Evolutionary conservation across 2,329 filamentous ascomycete genomes (phyloP), one percentile per base, ranked within the genome.

Genomic region (Aurifilum marmelostoma): DNA sequence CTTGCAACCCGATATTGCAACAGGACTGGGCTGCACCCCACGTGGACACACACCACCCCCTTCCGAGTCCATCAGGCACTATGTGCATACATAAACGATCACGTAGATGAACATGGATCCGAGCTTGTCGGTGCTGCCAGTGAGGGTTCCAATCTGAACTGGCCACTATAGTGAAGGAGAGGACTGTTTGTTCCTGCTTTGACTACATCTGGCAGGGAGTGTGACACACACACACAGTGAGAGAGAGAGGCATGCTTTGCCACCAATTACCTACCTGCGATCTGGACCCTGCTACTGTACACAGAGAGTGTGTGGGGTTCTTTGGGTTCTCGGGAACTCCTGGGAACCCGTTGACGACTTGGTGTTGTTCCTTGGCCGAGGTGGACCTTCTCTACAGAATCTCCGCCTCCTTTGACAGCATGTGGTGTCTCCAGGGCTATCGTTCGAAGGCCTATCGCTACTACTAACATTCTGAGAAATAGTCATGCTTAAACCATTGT

Each of bases 121-220:
- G 58, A 69, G 43, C 54, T 52, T 65, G 62, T 58, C 61, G 60
- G 39, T 32, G 52, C 54, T 68, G 54, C 60, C 54, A 66, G 67
- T 65, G 67, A 64, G 56, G 63, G 52, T 54, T 50, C 41, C 52
- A 47, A 58, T n/a, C 34, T 27, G 34, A 34, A 34, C 41, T 29
- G 16, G 34, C 63, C n/a, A n/a, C n/a, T n/a, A 21, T 54, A 27
- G 50, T 27, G 50, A n/a, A n/a, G n/a, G n/a, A 52, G 14, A 27
- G 39, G 52, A 61, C 65, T 56, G 52, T 61, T 67, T 60, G 61
- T 52, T 67, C 61, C 24, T 63, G 32, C 61, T 50, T n/a, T 65
- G 61, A 69, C 60, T 60, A 52, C 68, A 65, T 52, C 37, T n/a
- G 62, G n/a, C n/a, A n/a, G n/a, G n/a, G n/a, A n/a, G n/a, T n/a